Evolutionary conservation across 805 yeast genomes (phyloP), one percentile per base, ranked within the genome.

Genomic region (Kluyveromyces starmeri): DNA sequence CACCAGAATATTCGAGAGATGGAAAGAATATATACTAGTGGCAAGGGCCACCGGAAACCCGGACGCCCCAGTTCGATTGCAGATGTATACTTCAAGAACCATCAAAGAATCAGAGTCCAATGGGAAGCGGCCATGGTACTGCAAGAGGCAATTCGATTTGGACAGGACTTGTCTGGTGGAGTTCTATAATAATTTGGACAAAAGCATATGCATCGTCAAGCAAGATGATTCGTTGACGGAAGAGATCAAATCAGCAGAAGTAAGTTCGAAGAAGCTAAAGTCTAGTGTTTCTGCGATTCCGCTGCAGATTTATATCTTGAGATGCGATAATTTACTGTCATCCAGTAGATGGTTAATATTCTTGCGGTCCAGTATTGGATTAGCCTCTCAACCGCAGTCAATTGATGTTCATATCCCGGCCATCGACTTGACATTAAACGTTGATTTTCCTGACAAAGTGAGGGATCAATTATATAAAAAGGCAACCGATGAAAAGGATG

Each of bases 1-100:
- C 26, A 65, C 83, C 1, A 58, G 79, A 34, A 67, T 82, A 1
- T 41, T 66, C 7, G 88, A 83, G 38, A 59, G 85, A 31, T 85
- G 96, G 92, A 73, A 69, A 40, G 96, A 88, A 51, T 83, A 76
- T 50, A 61, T 75, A 18, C 79, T 82, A 2, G 84, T 82, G 2
- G 77, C 80, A 1, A 62, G 89, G 39, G 68, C 72, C n/a, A 74
- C 83, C 0, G 76, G 73, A 11, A 58, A 65, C 38, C 31, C 48
- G 0, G 63, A 59, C 2, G 56, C 61, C 7, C 88, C 94, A 0
- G 49, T 84, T 1, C 52, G 64, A 3, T 40, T 85, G 1, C 86
- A 85, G 47, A 71, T 86, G 40, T 79, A 74, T 55, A 69, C 67
- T 9, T 55, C 59, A 3, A 55, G 71, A 26, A 58, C 59, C 32